These are phyloP conservation scores for Raphidocelis subcapitata DNA, from an alignment of 139 green algal genomes.

Conservation along the genomic window DNA sequence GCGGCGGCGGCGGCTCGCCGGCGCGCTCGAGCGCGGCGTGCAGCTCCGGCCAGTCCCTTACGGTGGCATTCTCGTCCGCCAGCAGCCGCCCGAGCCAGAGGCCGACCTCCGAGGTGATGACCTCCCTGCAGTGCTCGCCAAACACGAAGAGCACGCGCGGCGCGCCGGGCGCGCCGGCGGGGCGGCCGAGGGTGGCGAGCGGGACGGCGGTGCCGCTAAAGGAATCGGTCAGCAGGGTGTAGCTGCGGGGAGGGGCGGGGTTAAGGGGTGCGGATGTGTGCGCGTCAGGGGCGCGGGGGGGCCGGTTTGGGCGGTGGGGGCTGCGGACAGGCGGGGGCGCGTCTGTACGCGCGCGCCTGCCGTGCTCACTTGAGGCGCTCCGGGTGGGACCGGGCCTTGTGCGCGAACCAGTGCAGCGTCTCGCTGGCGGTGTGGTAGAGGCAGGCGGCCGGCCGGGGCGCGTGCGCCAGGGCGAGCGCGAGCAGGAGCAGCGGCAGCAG, in stretches of 20 bases:
- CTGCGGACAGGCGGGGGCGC: not conserved
- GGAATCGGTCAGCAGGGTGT: too few species aligned
- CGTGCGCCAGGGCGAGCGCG: not conserved
- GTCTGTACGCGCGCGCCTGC: not conserved
- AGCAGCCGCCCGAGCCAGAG: slow-evolving; percentile 50
- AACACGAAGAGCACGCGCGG: slow-evolving; percentile 47
- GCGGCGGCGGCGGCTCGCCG: not conserved
- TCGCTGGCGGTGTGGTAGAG: slow-evolving; percentile 44
- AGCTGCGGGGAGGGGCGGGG: too few species aligned
- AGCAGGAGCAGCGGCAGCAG: not conserved
- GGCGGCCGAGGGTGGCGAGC: too few species aligned
- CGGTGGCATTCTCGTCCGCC: slow-evolving; percentile 31
- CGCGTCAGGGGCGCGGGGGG: slow-evolving; percentile 13
- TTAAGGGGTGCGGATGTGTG: too few species aligned
- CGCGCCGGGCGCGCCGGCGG: too few species aligned
- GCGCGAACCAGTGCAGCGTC: slow-evolving; percentile 41
- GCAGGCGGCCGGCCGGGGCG: too few species aligned
- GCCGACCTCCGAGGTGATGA: slow-evolving; percentile 60
- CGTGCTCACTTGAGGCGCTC: slow-evolving; percentile 6
- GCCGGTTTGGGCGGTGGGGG: slow-evolving; percentile 18
- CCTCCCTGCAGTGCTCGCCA: slow-evolving; percentile 60
- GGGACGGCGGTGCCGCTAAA: too few species aligned
- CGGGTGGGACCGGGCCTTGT: slow-evolving; percentile 17
- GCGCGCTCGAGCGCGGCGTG: slow-evolving; percentile 14
- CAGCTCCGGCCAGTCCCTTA: slow-evolving; percentile 40